Evolutionary conservation across 768 basidiomycete genomes (phyloP).

Genomic region (Xerocomus brunneocitrinus): DNA sequence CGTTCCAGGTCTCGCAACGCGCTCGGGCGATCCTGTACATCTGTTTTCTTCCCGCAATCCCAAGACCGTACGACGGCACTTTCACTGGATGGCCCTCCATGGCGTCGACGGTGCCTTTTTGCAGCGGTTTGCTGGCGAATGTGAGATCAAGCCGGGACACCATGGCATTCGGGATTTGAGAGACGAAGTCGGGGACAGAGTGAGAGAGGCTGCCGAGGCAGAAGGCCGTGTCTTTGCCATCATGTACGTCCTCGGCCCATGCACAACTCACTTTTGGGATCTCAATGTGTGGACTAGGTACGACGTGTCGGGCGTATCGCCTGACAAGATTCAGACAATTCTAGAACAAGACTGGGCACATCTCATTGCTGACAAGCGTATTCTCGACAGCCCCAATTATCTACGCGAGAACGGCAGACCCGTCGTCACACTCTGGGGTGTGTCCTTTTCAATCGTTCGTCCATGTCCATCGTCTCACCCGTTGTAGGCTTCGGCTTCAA

Average conservation of each 20-base stretch:
- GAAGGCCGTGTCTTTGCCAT: slow-evolving; percentile 81
- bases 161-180: slow-evolving; percentile 58
- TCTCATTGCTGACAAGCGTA: slow-evolving; percentile 53
- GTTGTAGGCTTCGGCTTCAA: slow-evolving; percentile 65
- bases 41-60: slow-evolving; percentile 78
- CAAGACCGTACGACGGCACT: slow-evolving; percentile 61
- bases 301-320: slow-evolving; percentile 73
- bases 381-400: slow-evolving; percentile 71
- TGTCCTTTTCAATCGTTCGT: neutral
- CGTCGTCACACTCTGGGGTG: slow-evolving; percentile 74
- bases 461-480: neutral
- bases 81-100: slow-evolving; percentile 73
- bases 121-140: slow-evolving; percentile 71
- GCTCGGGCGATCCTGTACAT: slow-evolving; percentile 54
- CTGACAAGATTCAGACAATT: slow-evolving; percentile 61
- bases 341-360: slow-evolving; percentile 73
- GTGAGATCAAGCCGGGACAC: slow-evolving; percentile 50
- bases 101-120: slow-evolving; percentile 79
- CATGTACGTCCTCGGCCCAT: slow-evolving; percentile 49
- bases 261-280: neutral
- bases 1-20: slow-evolving; percentile 59
- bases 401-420: slow-evolving; percentile 64
- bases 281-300: slow-evolving; percentile 48
- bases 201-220: slow-evolving; percentile 71
- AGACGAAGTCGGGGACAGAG: slow-evolving; percentile 70